Conservation (phyloP, 352 stramenopile genomes). For the Phytophthora fragariae region DNA sequence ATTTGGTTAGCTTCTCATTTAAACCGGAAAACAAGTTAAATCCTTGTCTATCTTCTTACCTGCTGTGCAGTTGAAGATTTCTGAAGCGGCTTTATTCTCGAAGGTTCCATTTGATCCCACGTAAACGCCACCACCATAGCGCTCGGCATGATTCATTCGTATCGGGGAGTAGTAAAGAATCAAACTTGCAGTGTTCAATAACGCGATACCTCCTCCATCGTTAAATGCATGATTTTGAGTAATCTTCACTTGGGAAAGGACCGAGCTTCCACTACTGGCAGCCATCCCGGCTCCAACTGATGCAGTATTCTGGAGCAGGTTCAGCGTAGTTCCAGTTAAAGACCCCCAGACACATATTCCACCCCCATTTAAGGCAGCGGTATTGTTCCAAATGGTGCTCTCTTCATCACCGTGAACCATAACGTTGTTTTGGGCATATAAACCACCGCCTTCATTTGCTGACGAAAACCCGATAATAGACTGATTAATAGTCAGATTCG, state of each 20-base stretch:
- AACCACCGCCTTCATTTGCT: conserved; percentile 37
- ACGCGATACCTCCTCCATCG: conserved; percentile 60
- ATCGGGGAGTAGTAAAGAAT: conserved; percentile 23
- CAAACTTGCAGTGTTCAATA: conserved; percentile 38
- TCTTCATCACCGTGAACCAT: conserved; percentile 24
- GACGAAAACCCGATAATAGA: conserved; percentile 24
- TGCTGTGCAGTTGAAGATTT: conserved; percentile 41
- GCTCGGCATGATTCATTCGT: conserved; percentile 35
- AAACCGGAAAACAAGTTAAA: not conserved
- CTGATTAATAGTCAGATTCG: conserved; percentile 23
- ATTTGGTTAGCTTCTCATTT: not conserved
- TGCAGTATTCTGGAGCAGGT: conserved; percentile 41
- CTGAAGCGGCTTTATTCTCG: conserved; percentile 34
- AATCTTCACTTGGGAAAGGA: conserved; percentile 22
- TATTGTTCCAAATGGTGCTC: conserved; percentile 37
- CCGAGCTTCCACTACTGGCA: conserved; percentile 27
- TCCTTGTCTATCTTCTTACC: conserved; percentile 26
- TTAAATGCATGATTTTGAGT: conserved; percentile 38
- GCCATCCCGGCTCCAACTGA: conserved; percentile 44
- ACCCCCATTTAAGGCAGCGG: conserved; percentile 34
- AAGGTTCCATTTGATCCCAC: conserved; percentile 51
- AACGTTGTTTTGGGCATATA: conserved; percentile 37
- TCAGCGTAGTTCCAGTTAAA: conserved; percentile 9
- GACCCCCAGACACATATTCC: conserved; percentile 29
- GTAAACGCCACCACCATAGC: conserved; percentile 55